Evolutionary conservation across 768 basidiomycete species (phyloP).

Genomic region (Lactifluus subvellereus): DNA sequence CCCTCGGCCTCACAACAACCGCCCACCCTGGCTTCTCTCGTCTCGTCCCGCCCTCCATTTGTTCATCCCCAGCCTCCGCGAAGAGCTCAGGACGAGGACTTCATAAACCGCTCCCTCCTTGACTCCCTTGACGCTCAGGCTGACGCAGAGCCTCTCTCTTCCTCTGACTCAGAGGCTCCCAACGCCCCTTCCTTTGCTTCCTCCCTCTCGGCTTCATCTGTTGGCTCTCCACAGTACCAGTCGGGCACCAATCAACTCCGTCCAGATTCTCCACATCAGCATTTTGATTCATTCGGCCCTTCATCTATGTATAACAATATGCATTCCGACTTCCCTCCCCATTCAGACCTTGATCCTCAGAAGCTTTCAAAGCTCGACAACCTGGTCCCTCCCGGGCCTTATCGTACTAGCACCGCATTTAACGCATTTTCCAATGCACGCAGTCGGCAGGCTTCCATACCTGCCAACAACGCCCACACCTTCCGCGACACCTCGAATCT

Average conservation of each 20-base stretch:
- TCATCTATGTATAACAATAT: conserved; percentile 30
- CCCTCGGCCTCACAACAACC: conserved; percentile 24
- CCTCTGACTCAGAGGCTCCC: conserved; percentile 46
- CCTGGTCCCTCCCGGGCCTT: conserved; percentile 23
- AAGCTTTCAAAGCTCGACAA: conserved; percentile 22
- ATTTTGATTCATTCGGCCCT: conserved; percentile 34
- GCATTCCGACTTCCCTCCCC: conserved; percentile 16
- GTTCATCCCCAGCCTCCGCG: conserved; percentile 28
- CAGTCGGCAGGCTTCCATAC: conserved; percentile 21
- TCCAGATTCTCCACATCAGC: conserved; percentile 48
- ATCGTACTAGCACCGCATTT: conserved; percentile 25
- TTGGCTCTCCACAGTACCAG: conserved; percentile 46
- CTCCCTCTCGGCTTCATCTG: conserved; percentile 47
- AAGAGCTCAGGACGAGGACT: conserved; percentile 58
- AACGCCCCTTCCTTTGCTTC: conserved; percentile 40
- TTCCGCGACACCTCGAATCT: conserved; percentile 27
- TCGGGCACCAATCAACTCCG: conserved; percentile 45
- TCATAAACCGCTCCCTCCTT: conserved; percentile 78
- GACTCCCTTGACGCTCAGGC: conserved; percentile 81
- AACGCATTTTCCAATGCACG: conserved; percentile 25
- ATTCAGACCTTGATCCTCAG: conserved; percentile 21
- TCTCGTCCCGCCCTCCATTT: conserved; percentile 30
- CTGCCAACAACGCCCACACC: conserved; percentile 14
- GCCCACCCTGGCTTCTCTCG: conserved; percentile 33
- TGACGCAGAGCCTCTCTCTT: conserved; percentile 64